Conservation (phyloP, 2,329 filamentous ascomycete genomes). For the Clathrospora elynae region DNA sequence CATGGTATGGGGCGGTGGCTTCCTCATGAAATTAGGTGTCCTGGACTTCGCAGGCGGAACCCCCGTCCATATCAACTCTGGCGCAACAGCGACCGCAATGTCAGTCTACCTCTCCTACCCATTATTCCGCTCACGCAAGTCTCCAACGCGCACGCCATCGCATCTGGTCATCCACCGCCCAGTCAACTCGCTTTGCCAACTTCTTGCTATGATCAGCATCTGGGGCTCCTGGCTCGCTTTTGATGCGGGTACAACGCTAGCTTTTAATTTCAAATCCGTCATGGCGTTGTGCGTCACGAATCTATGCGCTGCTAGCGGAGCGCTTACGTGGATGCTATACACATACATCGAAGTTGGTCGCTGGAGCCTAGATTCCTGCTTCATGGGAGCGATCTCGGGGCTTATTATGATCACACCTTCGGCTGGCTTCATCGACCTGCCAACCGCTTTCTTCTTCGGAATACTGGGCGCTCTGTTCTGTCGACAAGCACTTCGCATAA, state of each 20-base stretch:
- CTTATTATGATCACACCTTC: conserved; percentile 60
- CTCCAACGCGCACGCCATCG: conserved; percentile 52
- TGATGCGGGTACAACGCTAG: conserved; percentile 57
- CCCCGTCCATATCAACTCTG: conserved; percentile 42
- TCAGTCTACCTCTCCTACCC: conserved; percentile 59
- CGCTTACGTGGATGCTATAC: conserved; percentile 55
- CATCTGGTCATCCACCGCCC: conserved; percentile 56
- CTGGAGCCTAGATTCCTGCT: conserved; percentile 58
- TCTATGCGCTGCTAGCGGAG: conserved; percentile 55
- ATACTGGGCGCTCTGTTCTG: conserved; percentile 55
- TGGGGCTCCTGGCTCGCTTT: conserved; percentile 60
- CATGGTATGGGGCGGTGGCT: conserved; percentile 57
- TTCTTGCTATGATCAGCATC: conserved; percentile 57
- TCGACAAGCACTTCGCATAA: conserved; percentile 59
- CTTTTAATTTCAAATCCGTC: conserved; percentile 57
- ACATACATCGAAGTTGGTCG: conserved; percentile 52
- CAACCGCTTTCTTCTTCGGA: conserved; percentile 57
- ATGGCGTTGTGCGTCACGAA: conserved; percentile 59
- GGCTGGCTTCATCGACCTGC: conserved; percentile 57
- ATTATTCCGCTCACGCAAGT: conserved; percentile 54
- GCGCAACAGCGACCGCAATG: conserved; percentile 53
- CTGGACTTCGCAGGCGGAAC: conserved; percentile 56
- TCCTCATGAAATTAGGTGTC: conserved; percentile 52
- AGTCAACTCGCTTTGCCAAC: conserved; percentile 56
- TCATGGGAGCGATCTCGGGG: conserved; percentile 60